Conservation (phyloP, 2,329 filamentous ascomycete species). For the Incumbomyces delicatus region DNA sequence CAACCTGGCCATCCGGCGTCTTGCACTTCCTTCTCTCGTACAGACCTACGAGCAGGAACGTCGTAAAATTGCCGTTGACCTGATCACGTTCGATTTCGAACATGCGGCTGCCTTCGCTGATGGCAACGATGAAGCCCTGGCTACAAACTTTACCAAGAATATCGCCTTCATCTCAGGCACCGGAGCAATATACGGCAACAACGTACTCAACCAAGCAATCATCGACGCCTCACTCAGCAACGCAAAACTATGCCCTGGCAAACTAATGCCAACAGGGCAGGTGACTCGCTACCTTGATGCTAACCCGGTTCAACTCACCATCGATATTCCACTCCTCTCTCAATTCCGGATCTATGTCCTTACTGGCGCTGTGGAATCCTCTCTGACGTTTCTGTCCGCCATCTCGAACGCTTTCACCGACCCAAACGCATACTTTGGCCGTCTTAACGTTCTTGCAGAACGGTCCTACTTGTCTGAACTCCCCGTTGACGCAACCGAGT, state of each 20-base stretch:
- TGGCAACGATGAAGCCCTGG: conserved; percentile 36
- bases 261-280: conserved; percentile 54
- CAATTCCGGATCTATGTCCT: conserved; percentile 70
- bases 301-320: conserved; percentile 66
- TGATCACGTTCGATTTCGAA: conserved; percentile 54
- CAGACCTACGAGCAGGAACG: conserved; percentile 47
- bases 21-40: conserved; percentile 33
- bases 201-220: conserved; percentile 47
- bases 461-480: conserved; percentile 50
- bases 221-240: too few species aligned
- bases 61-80: conserved; percentile 51
- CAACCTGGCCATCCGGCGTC: conserved; percentile 38
- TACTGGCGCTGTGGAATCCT: conserved; percentile 50
- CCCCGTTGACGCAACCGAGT: conserved; percentile 46
- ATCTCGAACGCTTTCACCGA: conserved; percentile 49
- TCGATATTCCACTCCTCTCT: conserved; percentile 66
- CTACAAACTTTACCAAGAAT: conserved; percentile 60
- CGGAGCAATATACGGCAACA: conserved; percentile 57
- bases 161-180: conserved; percentile 65
- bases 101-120: not conserved
- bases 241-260: conserved; percentile 26
- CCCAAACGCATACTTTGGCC: conserved; percentile 47
- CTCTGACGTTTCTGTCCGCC: conserved; percentile 48
- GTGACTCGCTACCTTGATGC: conserved; percentile 67
- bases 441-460: conserved; percentile 49